phyloP scores from a whole-genome alignment of 2,329 filamentous ascomycete species.

The Podosphaera aphanis region DNA sequence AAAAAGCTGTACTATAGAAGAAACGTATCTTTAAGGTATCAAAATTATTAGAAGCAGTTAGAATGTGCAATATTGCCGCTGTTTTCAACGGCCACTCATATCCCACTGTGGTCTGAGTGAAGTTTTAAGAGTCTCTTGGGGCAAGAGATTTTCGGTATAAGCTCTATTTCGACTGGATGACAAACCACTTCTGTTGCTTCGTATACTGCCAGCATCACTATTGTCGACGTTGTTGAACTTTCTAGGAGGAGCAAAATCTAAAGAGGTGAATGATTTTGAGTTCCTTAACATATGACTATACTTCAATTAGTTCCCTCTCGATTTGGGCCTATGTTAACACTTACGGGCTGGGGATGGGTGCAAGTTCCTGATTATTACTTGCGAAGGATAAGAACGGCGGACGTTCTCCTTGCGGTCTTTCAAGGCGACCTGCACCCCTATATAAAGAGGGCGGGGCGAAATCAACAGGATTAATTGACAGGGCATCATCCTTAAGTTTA shows the following conservation, averaged over 20 bases:
- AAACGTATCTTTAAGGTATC: too few species aligned
- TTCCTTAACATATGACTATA: conserved; percentile 47
- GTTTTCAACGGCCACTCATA: conserved; percentile 8
- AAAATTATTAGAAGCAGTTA: too few species aligned
- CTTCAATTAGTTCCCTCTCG: conserved; percentile 21
- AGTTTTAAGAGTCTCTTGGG: conserved; percentile 33
- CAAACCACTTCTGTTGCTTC: conserved; percentile 35
- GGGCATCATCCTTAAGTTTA: conserved; percentile 60
- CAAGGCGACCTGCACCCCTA: conserved; percentile 42
- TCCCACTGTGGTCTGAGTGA: conserved; percentile 19
- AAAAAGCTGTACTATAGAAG: too few species aligned
- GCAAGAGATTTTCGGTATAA: conserved; percentile 45
- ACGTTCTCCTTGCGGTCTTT: conserved; percentile 21
- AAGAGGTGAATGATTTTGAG: conserved; percentile 51
- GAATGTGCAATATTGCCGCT: too few species aligned
- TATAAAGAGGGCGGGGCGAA: conserved; percentile 60
- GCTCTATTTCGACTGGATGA: conserved; percentile 42
- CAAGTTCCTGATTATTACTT: conserved; percentile 69
- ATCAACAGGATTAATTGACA: conserved; percentile 49
- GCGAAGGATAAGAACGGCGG: conserved; percentile 56
- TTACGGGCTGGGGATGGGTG: conserved; percentile 74
- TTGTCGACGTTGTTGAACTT: conserved; percentile 41
- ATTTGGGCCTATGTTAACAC: conserved; percentile 61
- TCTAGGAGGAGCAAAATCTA: conserved; percentile 62
- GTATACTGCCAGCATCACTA: conserved; percentile 44